Conservation (phyloP, 345 rosid species). For the Rubroshorea leprosula region DNA sequence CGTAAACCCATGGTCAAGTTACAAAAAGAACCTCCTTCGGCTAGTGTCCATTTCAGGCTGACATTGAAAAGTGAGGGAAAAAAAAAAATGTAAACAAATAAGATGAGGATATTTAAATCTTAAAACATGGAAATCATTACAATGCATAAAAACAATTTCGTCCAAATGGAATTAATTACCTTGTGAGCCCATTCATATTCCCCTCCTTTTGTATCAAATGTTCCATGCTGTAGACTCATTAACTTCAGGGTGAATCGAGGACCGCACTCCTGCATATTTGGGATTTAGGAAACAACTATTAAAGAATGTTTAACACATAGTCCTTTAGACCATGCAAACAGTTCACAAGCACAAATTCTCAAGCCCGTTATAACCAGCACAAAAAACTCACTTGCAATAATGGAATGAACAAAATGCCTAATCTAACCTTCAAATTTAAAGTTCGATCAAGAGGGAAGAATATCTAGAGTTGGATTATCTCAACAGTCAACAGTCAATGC, state of each 20-base stretch:
- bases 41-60: slow-evolving; percentile 97
- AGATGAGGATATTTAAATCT: not conserved
- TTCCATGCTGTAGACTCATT: slow-evolving; percentile 78
- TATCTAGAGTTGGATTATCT: not conserved
- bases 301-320: not conserved
- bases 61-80: slow-evolving; percentile 8
- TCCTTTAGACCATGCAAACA: not conserved
- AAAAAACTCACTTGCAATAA: no score
- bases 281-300: slow-evolving; percentile 4
- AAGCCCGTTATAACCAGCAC: not conserved
- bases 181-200: slow-evolving; percentile 98
- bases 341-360: not conserved
- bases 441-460: not conserved
- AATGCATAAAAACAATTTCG: not conserved
- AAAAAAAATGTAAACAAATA: not conserved
- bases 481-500: not conserved
- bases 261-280: slow-evolving; percentile 65
- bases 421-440: not conserved
- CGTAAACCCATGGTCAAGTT: slow-evolving; percentile 14
- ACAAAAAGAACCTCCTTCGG: slow-evolving; percentile 91
- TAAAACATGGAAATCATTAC: not conserved
- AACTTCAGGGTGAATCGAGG: slow-evolving; percentile 85
- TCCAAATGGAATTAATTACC: slow-evolving; percentile 30
- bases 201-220: slow-evolving; percentile 76
- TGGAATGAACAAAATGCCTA: not conserved